A percentile compares a stretch with the other conserved stretches of the same genome.
Evolutionary conservation across 108 stramenopile genomes (phyloP).

Genomic region (Nitzschia sp.): DNA sequence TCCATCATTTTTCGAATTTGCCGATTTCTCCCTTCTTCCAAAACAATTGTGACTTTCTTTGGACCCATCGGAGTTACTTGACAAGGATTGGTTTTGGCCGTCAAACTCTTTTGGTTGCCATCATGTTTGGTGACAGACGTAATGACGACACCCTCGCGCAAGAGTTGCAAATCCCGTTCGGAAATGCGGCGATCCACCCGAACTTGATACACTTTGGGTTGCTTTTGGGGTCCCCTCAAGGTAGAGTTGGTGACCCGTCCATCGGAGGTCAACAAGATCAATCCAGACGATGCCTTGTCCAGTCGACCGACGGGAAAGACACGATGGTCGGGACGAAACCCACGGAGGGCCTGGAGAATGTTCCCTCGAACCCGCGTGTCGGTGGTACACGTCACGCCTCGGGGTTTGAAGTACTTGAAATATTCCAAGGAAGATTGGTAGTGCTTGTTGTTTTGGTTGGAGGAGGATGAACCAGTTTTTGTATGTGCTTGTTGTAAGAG

Average conservation of each 20-base stretch:
- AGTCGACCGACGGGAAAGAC: conserved; percentile 83
- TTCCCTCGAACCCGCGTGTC: conserved; percentile 54
- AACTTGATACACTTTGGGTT: conserved; percentile 67
- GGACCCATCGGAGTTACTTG: conserved; percentile 19
- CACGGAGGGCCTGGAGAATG: conserved; percentile 60
- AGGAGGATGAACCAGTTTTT: neutral
- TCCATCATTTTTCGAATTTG: conserved; percentile 86
- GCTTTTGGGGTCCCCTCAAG: conserved; percentile 47
- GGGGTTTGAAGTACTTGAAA: conserved; percentile 80
- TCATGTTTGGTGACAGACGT: conserved; percentile 62
- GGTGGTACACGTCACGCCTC: conserved; percentile 76
- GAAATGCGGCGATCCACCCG: conserved; percentile 42
- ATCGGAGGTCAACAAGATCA: conserved; percentile 72
- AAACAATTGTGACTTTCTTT: conserved; percentile 45
- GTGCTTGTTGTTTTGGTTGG: conserved; percentile 1
- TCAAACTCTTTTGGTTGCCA: conserved; percentile 51
- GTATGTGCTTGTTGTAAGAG: neutral
- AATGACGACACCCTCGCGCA: conserved; percentile 59
- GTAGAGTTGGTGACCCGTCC: conserved; percentile 73
- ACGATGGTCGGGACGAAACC: conserved; percentile 46
- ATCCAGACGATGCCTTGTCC: conserved; percentile 73
- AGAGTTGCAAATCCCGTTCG: conserved; percentile 36
- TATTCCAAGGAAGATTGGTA: conserved; percentile 37
- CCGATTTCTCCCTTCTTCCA: conserved; percentile 79
- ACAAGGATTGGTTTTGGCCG: conserved; percentile 64